phyloP scores from a whole-genome alignment of 2,329 filamentous ascomycete species.

The Monosporascus sp. region DNA sequence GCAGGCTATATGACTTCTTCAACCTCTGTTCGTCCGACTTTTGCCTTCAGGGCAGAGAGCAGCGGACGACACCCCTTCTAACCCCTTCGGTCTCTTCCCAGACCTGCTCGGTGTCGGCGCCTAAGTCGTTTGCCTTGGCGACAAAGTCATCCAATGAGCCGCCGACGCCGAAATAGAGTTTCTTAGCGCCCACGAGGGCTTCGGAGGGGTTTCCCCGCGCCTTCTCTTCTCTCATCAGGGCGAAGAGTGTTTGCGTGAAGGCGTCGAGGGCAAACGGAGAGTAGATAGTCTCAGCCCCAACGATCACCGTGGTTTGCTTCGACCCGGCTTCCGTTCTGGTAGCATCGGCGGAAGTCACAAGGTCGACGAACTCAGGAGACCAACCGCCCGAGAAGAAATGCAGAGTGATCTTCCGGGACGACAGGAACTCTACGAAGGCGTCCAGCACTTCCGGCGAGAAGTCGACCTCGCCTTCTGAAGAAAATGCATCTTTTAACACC shows the following conservation, averaged over 20 bases:
- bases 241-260: conserved; percentile 63
- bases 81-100: conserved; percentile 58
- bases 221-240: conserved; percentile 35
- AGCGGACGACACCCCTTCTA: conserved; percentile 54
- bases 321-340: conserved; percentile 12
- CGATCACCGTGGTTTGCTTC: conserved; percentile 44
- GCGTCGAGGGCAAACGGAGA: conserved; percentile 63
- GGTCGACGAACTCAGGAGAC: conserved; percentile 57
- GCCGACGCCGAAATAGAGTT: conserved; percentile 78
- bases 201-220: conserved; percentile 40
- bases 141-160: conserved; percentile 75
- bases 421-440: conserved; percentile 53
- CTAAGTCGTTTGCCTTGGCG: conserved; percentile 41
- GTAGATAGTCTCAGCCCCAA: conserved; percentile 81
- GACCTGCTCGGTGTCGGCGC: conserved; percentile 43
- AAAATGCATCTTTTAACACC: conserved; percentile 39
- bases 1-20: background rate
- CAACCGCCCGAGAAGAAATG: conserved; percentile 71
- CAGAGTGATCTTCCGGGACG: conserved; percentile 45
- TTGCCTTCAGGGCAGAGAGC: conserved; percentile 28
- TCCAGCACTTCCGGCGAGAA: conserved; percentile 51
- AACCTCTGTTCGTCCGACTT: background rate
- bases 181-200: conserved; percentile 69
- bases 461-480: conserved; percentile 51
- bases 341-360: conserved; percentile 36